Conservation (phyloP, 2,329 filamentous ascomycete genomes). For the Sphaerulina populicola region DNA sequence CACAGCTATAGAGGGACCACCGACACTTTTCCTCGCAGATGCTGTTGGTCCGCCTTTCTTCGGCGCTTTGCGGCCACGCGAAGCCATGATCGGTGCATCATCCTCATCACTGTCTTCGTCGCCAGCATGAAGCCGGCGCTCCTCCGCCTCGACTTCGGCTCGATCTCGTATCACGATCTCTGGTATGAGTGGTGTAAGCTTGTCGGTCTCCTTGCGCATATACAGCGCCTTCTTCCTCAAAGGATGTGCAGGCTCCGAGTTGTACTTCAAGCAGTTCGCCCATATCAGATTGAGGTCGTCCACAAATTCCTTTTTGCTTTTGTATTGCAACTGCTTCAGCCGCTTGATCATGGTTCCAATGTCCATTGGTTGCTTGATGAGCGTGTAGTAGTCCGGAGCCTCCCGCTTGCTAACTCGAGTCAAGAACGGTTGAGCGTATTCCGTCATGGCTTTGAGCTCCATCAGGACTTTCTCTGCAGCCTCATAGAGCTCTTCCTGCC, state of each 20-base stretch:
- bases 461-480: constrained; percentile 93
- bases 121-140: constrained; percentile 69
- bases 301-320: constrained; percentile 81
- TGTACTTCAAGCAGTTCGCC: constrained; percentile 94
- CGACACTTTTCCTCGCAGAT: constrained; percentile 24
- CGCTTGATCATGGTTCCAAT: constrained; percentile 98
- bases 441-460: constrained; percentile 92
- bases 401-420: constrained; percentile 94
- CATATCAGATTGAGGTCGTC: constrained; percentile 90
- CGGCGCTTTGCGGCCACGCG: constrained; percentile 78
- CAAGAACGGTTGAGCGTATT: constrained; percentile 93
- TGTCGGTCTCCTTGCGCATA: constrained; percentile 97
- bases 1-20: constrained; percentile 48
- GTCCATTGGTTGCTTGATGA: constrained; percentile 97
- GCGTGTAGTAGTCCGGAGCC: constrained; percentile 86
- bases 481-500: constrained; percentile 96
- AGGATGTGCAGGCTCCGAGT: constrained; percentile 78
- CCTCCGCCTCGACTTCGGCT: constrained; percentile 72
- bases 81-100: constrained; percentile 79
- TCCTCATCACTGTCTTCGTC: constrained; percentile 85
- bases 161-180: constrained; percentile 84
- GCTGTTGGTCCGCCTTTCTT: constrained; percentile 61
- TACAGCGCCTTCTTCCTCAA: constrained; percentile 86
- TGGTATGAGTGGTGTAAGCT: constrained; percentile 87
- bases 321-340: constrained; percentile 57